A percentile compares a stretch with the other conserved stretches of the same genome.
Conservation (phyloP, 495 filamentous ascomycete species). For the Sabuloglossum arenarium region DNA sequence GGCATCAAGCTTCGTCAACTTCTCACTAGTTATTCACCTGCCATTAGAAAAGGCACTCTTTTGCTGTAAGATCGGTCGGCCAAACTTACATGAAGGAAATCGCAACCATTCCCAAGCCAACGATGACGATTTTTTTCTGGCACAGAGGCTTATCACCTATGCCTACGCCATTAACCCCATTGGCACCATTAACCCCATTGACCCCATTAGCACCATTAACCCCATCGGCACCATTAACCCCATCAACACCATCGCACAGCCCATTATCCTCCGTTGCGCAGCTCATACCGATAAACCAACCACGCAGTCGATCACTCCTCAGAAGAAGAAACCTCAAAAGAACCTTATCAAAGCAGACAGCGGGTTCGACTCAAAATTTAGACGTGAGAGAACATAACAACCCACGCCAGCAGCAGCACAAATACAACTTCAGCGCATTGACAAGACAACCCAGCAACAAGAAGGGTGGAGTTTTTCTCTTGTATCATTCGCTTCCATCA, state of each 20-base stretch:
- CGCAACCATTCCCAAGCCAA: conserved; percentile 90
- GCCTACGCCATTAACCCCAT: neutral
- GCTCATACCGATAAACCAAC: neutral
- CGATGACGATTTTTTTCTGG: conserved; percentile 59
- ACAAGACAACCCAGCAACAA: too few relatives aligned
- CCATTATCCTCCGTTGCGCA: neutral
- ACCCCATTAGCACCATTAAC: neutral
- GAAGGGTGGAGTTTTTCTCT: too few relatives aligned
- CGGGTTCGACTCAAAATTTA: neutral
- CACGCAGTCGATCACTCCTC: too few relatives aligned
- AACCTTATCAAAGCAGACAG: neutral
- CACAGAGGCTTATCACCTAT: neutral
- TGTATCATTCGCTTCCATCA: too few relatives aligned
- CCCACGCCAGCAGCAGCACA: too few relatives aligned
- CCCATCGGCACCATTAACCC: neutral
- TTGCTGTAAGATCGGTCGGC: neutral
- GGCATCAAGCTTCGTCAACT: conserved; percentile 69
- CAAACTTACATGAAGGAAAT: conserved; percentile 69
- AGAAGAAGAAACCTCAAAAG: too few relatives aligned
- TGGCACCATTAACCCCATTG: neutral
- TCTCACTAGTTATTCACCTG: conserved; percentile 36
- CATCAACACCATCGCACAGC: neutral
- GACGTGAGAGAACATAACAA: neutral
- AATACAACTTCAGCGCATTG: too few relatives aligned
- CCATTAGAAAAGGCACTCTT: neutral